Evolutionary conservation across 192 early-diverging fungal species (phyloP).

Genomic region (Mortierella hygrophila): DNA sequence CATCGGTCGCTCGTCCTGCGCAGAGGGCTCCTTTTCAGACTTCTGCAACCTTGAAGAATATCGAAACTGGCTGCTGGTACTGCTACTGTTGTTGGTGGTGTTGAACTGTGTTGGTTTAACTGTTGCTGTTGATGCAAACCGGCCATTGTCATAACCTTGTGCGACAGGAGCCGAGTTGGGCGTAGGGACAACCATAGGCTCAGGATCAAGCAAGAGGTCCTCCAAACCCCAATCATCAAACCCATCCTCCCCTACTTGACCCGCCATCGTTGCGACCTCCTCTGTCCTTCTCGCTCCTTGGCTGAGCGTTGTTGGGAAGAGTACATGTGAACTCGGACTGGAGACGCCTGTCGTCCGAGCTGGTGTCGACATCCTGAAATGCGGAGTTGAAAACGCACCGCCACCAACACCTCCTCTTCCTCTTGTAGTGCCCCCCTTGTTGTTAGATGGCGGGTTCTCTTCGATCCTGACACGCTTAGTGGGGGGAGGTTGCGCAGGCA

Average conservation of each 20-base stretch:
- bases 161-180: background rate
- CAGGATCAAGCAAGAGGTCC: background rate
- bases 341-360: background rate
- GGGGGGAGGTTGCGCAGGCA: background rate
- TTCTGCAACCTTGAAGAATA: too few species aligned
- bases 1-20: background rate
- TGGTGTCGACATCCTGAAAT: background rate
- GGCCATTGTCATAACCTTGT: background rate
- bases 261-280: too few species aligned
- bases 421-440: too few species aligned
- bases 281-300: background rate
- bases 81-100: background rate
- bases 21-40: background rate
- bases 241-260: background rate
- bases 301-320: background rate
- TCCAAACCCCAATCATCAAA: background rate
- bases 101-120: background rate
- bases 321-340: background rate
- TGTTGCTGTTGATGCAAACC: background rate
- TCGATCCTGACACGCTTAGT: background rate
- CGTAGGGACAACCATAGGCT: background rate
- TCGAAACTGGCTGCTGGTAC: too few species aligned
- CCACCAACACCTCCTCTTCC: background rate
- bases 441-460: background rate
- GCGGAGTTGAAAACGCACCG: background rate